phyloP scores from a whole-genome alignment of 139 green algal species.

The Nannochloris sp. region DNA sequence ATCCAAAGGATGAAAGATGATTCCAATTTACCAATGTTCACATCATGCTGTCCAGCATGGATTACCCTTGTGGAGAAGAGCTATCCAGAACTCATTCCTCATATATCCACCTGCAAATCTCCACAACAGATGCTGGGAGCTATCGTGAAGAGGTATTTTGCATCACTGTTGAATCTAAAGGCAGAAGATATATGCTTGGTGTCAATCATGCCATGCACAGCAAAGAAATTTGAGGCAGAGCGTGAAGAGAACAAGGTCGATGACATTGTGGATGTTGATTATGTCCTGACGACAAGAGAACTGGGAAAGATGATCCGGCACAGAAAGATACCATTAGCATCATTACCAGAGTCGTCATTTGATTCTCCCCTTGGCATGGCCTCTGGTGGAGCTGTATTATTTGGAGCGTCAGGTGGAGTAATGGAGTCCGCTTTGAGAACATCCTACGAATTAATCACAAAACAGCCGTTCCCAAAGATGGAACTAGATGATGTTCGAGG shows the following conservation, averaged over 20 bases:
- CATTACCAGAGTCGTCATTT: constrained; percentile 30
- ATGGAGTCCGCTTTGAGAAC: constrained; percentile 68
- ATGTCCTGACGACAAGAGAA: constrained; percentile 59
- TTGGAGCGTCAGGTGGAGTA: constrained; percentile 58
- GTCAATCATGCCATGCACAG: constrained; percentile 54
- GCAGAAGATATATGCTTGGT: constrained; percentile 32
- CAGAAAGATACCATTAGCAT: constrained; percentile 33
- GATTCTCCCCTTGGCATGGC: constrained; percentile 41
- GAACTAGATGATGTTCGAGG: constrained; percentile 38
- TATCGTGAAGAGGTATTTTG: constrained; percentile 53
- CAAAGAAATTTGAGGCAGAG: constrained; percentile 55
- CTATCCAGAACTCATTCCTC: constrained; percentile 57
- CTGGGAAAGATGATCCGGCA: constrained; percentile 41
- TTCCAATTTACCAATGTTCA: constrained; percentile 53
- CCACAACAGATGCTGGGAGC: constrained; percentile 58
- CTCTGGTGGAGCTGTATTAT: constrained; percentile 41
- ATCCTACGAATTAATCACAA: constrained; percentile 38
- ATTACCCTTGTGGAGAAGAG: constrained; percentile 49
- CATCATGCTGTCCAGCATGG: constrained; percentile 58
- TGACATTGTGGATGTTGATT: constrained; percentile 42
- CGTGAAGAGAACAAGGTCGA: constrained; percentile 23
- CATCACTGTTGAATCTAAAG: constrained; percentile 18
- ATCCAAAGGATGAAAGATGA: constrained; percentile 27
- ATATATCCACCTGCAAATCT: constrained; percentile 55
- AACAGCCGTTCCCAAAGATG: constrained; percentile 25